Conservation (phyloP, 2,329 filamentous ascomycete species). For the Onygenales sp. region DNA sequence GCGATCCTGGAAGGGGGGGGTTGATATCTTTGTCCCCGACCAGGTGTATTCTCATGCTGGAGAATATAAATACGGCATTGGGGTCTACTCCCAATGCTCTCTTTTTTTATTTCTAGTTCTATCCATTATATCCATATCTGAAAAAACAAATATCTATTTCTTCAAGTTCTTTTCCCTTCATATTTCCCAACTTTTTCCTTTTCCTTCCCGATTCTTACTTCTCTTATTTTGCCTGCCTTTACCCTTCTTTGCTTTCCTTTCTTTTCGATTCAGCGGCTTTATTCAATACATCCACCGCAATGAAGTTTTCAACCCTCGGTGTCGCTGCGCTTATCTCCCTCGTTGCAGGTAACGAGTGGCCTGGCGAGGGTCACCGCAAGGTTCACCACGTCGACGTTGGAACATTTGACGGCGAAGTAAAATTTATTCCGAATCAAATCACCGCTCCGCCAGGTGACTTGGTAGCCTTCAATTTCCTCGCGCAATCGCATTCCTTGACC, state of each 20-base stretch:
- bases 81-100: background rate
- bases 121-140: background rate
- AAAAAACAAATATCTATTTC: background rate
- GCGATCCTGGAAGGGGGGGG: no score
- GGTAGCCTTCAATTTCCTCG: slow-evolving; percentile 63
- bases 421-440: slow-evolving; percentile 54
- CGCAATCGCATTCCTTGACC: slow-evolving; percentile 64
- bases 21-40: background rate
- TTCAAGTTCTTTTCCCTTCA: background rate
- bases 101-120: background rate
- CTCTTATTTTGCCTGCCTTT: background rate
- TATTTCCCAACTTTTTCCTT: background rate
- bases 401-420: background rate
- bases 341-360: background rate
- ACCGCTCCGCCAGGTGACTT: slow-evolving; percentile 56
- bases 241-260: background rate
- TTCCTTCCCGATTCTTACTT: background rate
- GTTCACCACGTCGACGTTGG: background rate
- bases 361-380: background rate
- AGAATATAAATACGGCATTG: background rate
- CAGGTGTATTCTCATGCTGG: background rate
- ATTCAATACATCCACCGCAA: background rate
- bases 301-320: background rate
- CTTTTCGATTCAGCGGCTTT: background rate
- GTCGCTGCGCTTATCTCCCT: background rate